Base-by-base conservation (phyloP, 1,139 yeast genomes). In the Kodamaea arcana region DNA sequence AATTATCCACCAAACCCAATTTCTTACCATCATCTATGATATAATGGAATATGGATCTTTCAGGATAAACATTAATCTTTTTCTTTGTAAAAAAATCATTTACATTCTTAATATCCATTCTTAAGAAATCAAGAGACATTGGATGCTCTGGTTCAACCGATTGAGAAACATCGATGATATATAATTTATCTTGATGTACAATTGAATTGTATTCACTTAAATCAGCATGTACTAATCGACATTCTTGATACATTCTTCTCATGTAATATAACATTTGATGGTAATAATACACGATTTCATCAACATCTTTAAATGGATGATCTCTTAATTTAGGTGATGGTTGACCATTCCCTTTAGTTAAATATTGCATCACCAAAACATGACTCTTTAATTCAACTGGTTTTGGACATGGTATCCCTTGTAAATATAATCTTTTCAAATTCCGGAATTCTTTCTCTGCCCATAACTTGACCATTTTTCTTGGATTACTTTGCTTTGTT, bases 91-190 rank as follows among this genome's bases (percentile, higher is more conserved):
- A 94, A 57, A 82, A 94, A 50, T 85, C 94, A 52, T 88, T 92
- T 14, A 92, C 88, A 52, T 94, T 94, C 58, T 90, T 92, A 51
- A 94, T 90, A 60, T 94, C 99, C 98, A 92, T 92, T 54, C 99
- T 70, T 40, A 94, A 63, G 54, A 94, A 94, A 55, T 92, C 97
- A 41, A 92, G 69, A 29, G 96, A 85, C 85, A 87, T 88, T 5
- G 97, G 98, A 58, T 94, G 99, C 49, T 90, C 97, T 15, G 95
- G 97, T 56, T 94, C 97, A 18, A 94, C 98, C 24, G 94, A 82
- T 56, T 94, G 99, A 1, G 97, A 90, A 15, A 94, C 99, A 64
- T 94, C 99, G 48, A 94, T 86, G 40, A 94, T 86, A 60, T 84
- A 88, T 24, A 94, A 65, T 51, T 79, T 75, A 30, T 75, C 80